Base-by-base conservation (phyloP, 495 filamentous ascomycete genomes). In the Penicillium pancosmium region DNA sequence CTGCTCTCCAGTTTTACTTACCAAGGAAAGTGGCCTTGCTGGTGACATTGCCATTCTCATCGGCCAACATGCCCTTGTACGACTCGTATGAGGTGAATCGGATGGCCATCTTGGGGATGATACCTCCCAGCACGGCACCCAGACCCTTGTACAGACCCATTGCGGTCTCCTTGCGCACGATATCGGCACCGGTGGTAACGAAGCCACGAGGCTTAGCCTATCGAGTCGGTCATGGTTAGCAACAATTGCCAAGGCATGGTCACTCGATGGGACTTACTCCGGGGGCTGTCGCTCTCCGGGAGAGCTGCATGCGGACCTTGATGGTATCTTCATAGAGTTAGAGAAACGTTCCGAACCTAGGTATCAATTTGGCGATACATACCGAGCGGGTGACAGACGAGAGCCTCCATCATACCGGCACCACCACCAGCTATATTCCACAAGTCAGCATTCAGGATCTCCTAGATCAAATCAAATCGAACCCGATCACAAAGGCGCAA, bases 271-370 rank as follows among this genome's bases (percentile, higher is more conserved):
- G 41, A 79, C 84, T 74, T 75, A 90, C 86, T 55, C 94, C 94
- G 43, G 91, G 93, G 13, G 86, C 84, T 51, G 88, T 83, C 50
- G 90, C 90, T 67, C 95, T 86, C 49, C 89, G 83, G 33, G 94
- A 98, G 33, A 99, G 88, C 78, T 99, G 95, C 95, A 99, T 99
- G 61, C 95, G 95, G 53, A 99, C 95, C 85, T 99, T 97, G 80
- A 97, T 93, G 25, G 92, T 97, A 70, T 97, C 93, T 88, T 67
- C 38, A 38, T 40, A 61, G 60, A 50, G 61, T 75, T 54, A 70
- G 64, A 19, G n/a, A 16, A 4, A 9, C 6, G 10, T 44, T n/a
- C 0, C 16, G n/a, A 10, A 18, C 0, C n/a, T 16, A n/a, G 15
- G 7, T 16, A 36, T 49, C 33, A 16, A 21, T 16, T 31, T 36